A percentile compares a stretch with the other conserved stretches of the same genome.
These are phyloP conservation scores for Crinitomyces ghanaensis DNA, from an alignment of 805 yeast species.

Conservation along the genomic window DNA sequence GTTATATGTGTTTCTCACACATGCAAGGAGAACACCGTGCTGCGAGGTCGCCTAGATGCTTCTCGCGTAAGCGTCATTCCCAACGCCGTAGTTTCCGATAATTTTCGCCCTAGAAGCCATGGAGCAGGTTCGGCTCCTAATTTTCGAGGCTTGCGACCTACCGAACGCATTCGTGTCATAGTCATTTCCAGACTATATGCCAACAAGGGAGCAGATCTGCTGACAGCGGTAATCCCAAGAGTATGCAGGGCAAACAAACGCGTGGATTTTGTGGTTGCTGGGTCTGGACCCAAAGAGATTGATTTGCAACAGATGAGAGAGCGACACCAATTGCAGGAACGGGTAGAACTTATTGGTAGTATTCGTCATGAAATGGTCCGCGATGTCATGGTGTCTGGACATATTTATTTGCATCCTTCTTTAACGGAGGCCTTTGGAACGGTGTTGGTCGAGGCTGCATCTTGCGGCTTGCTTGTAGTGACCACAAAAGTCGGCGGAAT, in stretches of 20 bases:
- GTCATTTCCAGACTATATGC: slow-evolving; percentile 86
- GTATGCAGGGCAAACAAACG: slow-evolving; percentile 53
- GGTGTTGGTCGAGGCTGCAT: slow-evolving; percentile 92
- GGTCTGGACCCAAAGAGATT: slow-evolving; percentile 92
- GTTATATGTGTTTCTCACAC: slow-evolving; percentile 96
- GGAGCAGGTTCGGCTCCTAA: too few relatives aligned
- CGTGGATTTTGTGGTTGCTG: slow-evolving; percentile 79
- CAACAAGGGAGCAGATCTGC: slow-evolving; percentile 90
- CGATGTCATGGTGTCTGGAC: slow-evolving; percentile 86
- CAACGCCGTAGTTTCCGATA: slow-evolving; percentile 84
- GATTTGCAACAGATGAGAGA: slow-evolving; percentile 96
- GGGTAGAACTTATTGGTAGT: slow-evolving; percentile 77
- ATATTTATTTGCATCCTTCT: slow-evolving; percentile 86
- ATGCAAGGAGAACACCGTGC: slow-evolving; percentile 88
- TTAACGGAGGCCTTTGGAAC: slow-evolving; percentile 98
- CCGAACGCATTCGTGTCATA: slow-evolving; percentile 59
- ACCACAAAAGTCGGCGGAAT: slow-evolving; percentile 96
- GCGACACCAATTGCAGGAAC: slow-evolving; percentile 67
- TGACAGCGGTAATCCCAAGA: slow-evolving; percentile 74
- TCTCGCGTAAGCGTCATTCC: slow-evolving; percentile 79
- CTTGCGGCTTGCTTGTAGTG: slow-evolving; percentile 87
- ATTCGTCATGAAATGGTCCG: slow-evolving; percentile 88
- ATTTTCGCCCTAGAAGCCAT: slow-evolving; percentile 40
- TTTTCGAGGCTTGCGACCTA: too few relatives aligned
- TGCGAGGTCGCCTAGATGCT: slow-evolving; percentile 78